Base-by-base conservation (phyloP, 139 green algal genomes). In the Haematococcus lacustris region DNA sequence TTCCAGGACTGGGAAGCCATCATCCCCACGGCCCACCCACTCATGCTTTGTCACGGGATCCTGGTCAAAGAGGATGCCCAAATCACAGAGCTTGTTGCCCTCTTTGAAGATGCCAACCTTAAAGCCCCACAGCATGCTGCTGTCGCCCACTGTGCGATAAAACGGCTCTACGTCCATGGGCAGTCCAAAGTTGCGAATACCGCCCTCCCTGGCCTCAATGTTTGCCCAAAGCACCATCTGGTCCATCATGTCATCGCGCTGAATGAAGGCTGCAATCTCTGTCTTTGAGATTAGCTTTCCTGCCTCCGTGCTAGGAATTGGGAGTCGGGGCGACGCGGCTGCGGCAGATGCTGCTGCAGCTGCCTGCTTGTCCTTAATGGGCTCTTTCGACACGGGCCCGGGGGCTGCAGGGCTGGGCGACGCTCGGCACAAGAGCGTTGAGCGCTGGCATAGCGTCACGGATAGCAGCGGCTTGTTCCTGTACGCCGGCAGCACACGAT, bases 211-310 rank as follows among this genome's bases (percentile, higher is more conserved):
- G 6, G 85, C 77, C 66, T 93, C 85, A 41, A 88, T 89, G 9
- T 80, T 61, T 0, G 85, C 80, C 90, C 90, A 96, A 3, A 82
- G 80, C 2, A 70, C 61, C n/a, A 96, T 76, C 88, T 96, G 91
- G 73, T 96, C 87, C 67, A 93, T 90, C 53, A 96, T 80, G 73
- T 96, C 91, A 35, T 86, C 71, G 23, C 91, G 79, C 2, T 81
- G 83, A 51, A 96, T 96, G 81, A 96, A 96, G 1, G 91, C 86
- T 7, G 91, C 87, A 9, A 96, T 88, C 47, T 94, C 88, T 3
- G 87, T 87, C 63, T 82, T 88, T 32, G 76, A 85, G 43, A 96
- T 93, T 7, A 93, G 73, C 63, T 82, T 83, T 51, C 76, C 83
- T 1, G 50, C 62, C 63, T 37, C 38, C 0, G 70, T 75, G 57